Percentiles rank a stretch among this genome's conserved stretches.
Conservation (phyloP, 1,139 yeast species). For the Scheffersomyces stambukii region DNA sequence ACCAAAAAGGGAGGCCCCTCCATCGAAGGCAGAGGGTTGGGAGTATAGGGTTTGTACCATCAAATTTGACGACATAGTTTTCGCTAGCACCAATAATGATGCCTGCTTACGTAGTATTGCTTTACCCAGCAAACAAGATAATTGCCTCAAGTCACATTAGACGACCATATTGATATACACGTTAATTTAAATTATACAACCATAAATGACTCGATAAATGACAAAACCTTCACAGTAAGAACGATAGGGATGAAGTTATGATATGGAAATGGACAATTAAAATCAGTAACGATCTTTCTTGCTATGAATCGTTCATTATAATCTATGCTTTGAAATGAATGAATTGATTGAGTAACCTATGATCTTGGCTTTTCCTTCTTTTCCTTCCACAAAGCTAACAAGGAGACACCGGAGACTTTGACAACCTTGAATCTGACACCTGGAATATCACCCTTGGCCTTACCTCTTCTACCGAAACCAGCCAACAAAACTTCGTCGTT, state of each 20-base stretch:
- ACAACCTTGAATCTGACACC: constrained; percentile 99
- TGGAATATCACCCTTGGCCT: constrained; percentile 99
- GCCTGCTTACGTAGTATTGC: neutral
- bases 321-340: constrained; percentile 1
- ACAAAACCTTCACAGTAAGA: neutral
- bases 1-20: constrained; percentile 68
- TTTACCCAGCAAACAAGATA: constrained; percentile 3
- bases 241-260: neutral
- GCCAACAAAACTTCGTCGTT: constrained; percentile 99
- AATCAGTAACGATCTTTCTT: neutral
- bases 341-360: constrained; percentile 31
- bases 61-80: neutral
- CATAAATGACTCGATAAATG: constrained; percentile 6
- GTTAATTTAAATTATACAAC: constrained; percentile 14
- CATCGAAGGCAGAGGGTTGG: constrained; percentile 70
- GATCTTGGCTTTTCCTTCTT: constrained; percentile 99
- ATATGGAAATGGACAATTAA: neutral
- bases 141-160: constrained; percentile 13
- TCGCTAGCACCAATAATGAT: neutral
- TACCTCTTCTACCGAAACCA: constrained; percentile 99
- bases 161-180: too few relatives aligned
- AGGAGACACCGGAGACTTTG: constrained; percentile 99
- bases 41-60: constrained; percentile 23
- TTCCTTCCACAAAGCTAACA: constrained; percentile 99
- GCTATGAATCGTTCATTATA: too few relatives aligned